These are phyloP conservation scores for Excoecaria agallocha DNA, from an alignment of 345 rosid genomes.

Conservation along the genomic window DNA sequence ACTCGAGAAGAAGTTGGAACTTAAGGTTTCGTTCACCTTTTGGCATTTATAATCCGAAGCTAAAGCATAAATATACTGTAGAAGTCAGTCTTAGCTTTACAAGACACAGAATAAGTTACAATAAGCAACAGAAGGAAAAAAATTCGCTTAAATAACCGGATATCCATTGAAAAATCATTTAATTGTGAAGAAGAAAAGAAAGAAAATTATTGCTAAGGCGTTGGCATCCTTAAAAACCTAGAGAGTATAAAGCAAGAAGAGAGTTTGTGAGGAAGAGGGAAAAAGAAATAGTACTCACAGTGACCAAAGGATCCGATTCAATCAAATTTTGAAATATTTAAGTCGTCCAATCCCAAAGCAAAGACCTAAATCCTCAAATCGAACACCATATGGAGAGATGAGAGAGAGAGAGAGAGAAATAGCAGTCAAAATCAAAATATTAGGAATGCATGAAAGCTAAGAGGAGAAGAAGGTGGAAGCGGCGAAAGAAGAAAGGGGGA, in stretches of 20 bases:
- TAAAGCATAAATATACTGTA: not conserved
- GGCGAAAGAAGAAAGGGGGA: too few relatives aligned
- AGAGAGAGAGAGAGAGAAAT: too few relatives aligned
- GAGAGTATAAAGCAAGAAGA: not conserved
- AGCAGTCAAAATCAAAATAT: too few relatives aligned
- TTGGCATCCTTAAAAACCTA: not conserved
- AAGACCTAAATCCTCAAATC: too few relatives aligned
- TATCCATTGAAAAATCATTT: not conserved
- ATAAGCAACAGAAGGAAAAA: not conserved
- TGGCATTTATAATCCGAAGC: not conserved
- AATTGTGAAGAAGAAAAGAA: not conserved
- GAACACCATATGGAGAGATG: too few relatives aligned
- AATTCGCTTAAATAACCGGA: not conserved
- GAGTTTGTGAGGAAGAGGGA: not conserved
- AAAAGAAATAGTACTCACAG: too few relatives aligned
- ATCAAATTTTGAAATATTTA: too few relatives aligned
- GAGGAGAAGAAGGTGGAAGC: too few relatives aligned
- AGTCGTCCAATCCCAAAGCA: too few relatives aligned
- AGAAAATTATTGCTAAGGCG: too few relatives aligned
- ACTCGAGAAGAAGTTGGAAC: not conserved
- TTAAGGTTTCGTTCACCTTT: slow-evolving; percentile 7
- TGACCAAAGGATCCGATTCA: too few relatives aligned
- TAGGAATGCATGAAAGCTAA: too few relatives aligned
- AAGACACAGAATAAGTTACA: not conserved
- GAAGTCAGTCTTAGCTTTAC: not conserved